phyloP scores from a whole-genome alignment of 2,329 filamentous ascomycete species.

The Diplodia scrobiculata region DNA sequence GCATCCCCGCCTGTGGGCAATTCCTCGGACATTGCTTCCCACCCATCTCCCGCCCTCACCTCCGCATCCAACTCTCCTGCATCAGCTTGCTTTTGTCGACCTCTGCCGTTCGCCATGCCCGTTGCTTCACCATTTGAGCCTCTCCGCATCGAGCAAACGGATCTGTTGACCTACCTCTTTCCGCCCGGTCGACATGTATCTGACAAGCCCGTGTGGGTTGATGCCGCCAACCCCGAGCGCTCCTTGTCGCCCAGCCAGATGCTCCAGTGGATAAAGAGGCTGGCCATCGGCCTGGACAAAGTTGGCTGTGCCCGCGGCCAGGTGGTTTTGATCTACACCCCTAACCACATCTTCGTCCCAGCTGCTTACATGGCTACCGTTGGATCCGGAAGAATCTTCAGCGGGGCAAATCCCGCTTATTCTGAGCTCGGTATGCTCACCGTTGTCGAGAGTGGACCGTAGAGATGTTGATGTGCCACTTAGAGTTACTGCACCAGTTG shows the following conservation, averaged over 20 bases:
- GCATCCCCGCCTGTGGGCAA: slow-evolving; percentile 10
- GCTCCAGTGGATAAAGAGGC: slow-evolving; percentile 69
- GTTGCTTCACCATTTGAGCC: slow-evolving; percentile 65
- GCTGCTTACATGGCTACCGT: slow-evolving; percentile 70
- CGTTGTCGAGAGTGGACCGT: background rate
- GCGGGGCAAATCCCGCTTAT: slow-evolving; percentile 71
- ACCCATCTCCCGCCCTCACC: background rate
- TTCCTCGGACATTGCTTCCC: background rate
- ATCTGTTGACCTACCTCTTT: slow-evolving; percentile 44
- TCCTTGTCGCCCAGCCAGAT: slow-evolving; percentile 65
- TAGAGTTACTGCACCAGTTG: slow-evolving; percentile 75
- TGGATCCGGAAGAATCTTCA: slow-evolving; percentile 78
- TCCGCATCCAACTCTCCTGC: background rate
- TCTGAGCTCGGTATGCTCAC: slow-evolving; percentile 45
- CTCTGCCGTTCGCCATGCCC: slow-evolving; percentile 61
- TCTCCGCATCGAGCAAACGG: slow-evolving; percentile 66
- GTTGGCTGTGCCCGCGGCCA: slow-evolving; percentile 68
- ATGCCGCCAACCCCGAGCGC: slow-evolving; percentile 66
- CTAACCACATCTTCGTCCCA: slow-evolving; percentile 75
- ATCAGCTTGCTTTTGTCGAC: background rate
- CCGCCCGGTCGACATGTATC: slow-evolving; percentile 33
- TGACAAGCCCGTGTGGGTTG: slow-evolving; percentile 58
- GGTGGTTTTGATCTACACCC: slow-evolving; percentile 71
- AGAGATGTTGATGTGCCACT: slow-evolving; percentile 37
- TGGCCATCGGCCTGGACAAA: slow-evolving; percentile 67